phyloP scores from a whole-genome alignment of 768 basidiomycete genomes.

The Collybia nuda region DNA sequence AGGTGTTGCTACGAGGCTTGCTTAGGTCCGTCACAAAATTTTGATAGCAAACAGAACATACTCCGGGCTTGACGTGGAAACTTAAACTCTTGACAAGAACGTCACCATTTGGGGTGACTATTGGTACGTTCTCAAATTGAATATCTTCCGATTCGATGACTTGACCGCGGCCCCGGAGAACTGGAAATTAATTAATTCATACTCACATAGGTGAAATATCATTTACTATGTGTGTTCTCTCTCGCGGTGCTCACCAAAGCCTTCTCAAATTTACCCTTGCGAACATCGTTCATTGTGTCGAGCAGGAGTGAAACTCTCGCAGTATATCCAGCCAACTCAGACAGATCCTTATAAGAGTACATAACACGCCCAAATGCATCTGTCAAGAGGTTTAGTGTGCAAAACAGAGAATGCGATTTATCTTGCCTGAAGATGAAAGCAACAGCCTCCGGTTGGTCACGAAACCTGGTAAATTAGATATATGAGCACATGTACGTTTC shows the following conservation, averaged over 20 bases:
- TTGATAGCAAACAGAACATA: conserved; percentile 29
- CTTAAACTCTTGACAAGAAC: conserved; percentile 81
- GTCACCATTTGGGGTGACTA: conserved; percentile 95
- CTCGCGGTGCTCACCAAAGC: conserved; percentile 78
- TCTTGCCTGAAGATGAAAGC: conserved; percentile 77
- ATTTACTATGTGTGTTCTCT: conserved; percentile 76
- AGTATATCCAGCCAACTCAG: conserved; percentile 95
- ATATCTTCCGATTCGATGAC: conserved; percentile 88
- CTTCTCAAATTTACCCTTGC: conserved; percentile 85
- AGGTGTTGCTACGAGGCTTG: conserved; percentile 70
- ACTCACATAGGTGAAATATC: not conserved
- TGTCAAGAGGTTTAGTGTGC: conserved; percentile 15
- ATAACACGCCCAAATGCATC: conserved; percentile 96
- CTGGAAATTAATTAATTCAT: conserved; percentile 34
- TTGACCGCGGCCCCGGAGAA: conserved; percentile 75
- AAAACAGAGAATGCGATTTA: not conserved
- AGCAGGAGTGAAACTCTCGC: conserved; percentile 86
- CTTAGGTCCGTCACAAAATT: too few species aligned
- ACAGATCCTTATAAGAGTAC: conserved; percentile 97
- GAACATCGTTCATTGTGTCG: conserved; percentile 88
- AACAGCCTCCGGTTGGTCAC: conserved; percentile 93
- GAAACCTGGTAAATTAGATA: conserved; percentile 60
- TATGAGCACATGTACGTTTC: not conserved
- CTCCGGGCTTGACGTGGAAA: conserved; percentile 88
- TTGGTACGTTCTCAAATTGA: conserved; percentile 89